Conservation (phyloP, 139 green algal genomes). For the Tetradesmus obliquus region DNA sequence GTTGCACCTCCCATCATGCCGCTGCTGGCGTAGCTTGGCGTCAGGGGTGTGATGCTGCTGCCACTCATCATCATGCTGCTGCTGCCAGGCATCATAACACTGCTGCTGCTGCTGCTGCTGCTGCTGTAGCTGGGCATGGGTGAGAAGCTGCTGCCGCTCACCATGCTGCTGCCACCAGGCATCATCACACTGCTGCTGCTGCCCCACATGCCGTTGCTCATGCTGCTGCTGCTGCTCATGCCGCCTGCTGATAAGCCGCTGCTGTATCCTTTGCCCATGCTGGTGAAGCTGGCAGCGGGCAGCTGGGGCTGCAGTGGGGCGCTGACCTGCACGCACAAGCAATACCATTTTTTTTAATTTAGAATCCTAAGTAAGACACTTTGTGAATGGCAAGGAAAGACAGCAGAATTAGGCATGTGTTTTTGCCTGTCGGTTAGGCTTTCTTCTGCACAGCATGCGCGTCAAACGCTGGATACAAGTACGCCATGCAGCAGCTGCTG, state of each 20-base stretch:
- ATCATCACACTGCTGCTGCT: background rate
- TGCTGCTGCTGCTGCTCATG: background rate
- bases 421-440: background rate
- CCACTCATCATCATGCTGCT: background rate
- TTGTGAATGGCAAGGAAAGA: too few relatives aligned
- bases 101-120: constrained; percentile 8
- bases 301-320: background rate
- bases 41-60: background rate
- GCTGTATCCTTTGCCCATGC: background rate
- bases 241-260: background rate
- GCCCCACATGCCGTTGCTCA: background rate
- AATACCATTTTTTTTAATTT: too few relatives aligned
- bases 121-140: background rate
- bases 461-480: background rate
- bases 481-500: too few relatives aligned
- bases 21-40: background rate
- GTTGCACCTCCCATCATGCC: background rate
- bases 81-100: background rate
- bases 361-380: too few relatives aligned
- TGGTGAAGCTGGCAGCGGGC: background rate
- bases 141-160: background rate
- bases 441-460: background rate
- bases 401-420: background rate
- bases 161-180: background rate
- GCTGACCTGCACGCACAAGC: background rate